A percentile compares a stretch with the other conserved stretches of the same genome.
Conservation (phyloP, 2,329 filamentous ascomycete species). For the Cordyceps pruinosa region DNA sequence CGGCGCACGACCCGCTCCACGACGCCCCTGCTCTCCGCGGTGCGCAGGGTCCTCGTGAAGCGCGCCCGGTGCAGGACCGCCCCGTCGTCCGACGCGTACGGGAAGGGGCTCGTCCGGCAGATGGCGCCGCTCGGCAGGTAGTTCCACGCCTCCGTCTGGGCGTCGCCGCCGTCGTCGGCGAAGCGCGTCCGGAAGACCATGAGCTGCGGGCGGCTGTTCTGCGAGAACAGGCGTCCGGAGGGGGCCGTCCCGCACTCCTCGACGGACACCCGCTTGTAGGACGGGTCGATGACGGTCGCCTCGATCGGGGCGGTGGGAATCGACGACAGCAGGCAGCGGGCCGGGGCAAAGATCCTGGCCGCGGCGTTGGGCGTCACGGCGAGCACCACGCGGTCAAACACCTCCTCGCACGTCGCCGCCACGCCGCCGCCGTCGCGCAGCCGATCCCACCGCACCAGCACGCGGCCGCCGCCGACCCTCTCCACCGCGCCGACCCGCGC, state of each 20-base stretch:
- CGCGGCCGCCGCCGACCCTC: not conserved
- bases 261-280: not conserved
- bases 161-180: slow-evolving; percentile 18
- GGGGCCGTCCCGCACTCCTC: not conserved
- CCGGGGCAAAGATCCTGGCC: slow-evolving; percentile 38
- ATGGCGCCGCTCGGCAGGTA: slow-evolving; percentile 42
- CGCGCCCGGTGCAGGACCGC: slow-evolving; percentile 34
- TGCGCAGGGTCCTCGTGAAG: slow-evolving; percentile 49
- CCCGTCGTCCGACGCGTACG: slow-evolving; percentile 28
- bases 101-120: slow-evolving; percentile 46
- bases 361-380: slow-evolving; percentile 49
- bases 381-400: slow-evolving; percentile 46
- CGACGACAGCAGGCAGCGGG: slow-evolving; percentile 28
- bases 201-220: slow-evolving; percentile 21
- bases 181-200: slow-evolving; percentile 31
- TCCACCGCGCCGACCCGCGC: slow-evolving; percentile 30
- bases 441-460: slow-evolving; percentile 2
- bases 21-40: slow-evolving; percentile 37
- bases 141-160: slow-evolving; percentile 45
- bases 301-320: slow-evolving; percentile 44
- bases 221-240: slow-evolving; percentile 1
- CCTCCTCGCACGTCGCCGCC: slow-evolving; percentile 24
- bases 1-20: slow-evolving; percentile 39
- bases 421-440: slow-evolving; percentile 8
- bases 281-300: slow-evolving; percentile 34